Conservation (phyloP, 257 asterid genomes). For the Verbascum thapsus region DNA sequence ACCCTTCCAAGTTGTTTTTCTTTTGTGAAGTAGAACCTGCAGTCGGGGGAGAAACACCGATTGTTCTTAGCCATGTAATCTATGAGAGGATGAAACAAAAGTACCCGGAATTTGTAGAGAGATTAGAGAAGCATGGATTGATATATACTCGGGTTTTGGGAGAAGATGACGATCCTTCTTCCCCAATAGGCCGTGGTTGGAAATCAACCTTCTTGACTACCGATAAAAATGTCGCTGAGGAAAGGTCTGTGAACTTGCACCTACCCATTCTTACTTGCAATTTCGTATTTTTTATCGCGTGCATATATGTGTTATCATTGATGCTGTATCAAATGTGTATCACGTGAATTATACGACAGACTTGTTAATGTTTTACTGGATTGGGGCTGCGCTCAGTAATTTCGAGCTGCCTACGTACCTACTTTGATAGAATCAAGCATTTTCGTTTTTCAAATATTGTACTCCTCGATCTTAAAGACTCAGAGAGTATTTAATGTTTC, state of each 20-base stretch:
- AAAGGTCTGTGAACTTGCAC: conserved; percentile 48
- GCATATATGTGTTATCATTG: too few species aligned
- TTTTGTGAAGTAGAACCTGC: conserved; percentile 85
- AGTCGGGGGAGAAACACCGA: conserved; percentile 81
- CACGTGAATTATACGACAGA: too few species aligned
- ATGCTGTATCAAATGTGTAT: too few species aligned
- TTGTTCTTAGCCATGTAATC: conserved; percentile 75
- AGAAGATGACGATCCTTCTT: conserved; percentile 83
- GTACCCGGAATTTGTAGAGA: conserved; percentile 75
- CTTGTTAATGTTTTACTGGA: too few species aligned
- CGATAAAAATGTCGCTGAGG: conserved; percentile 77
- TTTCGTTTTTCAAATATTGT: too few species aligned
- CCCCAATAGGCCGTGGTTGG: conserved; percentile 95
- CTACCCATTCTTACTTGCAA: background rate
- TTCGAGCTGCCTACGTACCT: too few species aligned
- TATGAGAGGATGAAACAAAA: conserved; percentile 69
- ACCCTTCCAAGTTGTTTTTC: conserved; percentile 85
- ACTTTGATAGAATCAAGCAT: too few species aligned
- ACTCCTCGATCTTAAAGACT: too few species aligned
- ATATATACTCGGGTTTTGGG: conserved; percentile 71
- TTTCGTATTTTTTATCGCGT: too few species aligned
- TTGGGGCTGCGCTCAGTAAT: too few species aligned
- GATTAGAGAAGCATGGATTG: conserved; percentile 64
- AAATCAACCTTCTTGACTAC: conserved; percentile 75
- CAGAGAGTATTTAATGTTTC: too few species aligned